Conservation (phyloP, 1,284 basidiomycete genomes). For the Microbotryum scabiosae region DNA sequence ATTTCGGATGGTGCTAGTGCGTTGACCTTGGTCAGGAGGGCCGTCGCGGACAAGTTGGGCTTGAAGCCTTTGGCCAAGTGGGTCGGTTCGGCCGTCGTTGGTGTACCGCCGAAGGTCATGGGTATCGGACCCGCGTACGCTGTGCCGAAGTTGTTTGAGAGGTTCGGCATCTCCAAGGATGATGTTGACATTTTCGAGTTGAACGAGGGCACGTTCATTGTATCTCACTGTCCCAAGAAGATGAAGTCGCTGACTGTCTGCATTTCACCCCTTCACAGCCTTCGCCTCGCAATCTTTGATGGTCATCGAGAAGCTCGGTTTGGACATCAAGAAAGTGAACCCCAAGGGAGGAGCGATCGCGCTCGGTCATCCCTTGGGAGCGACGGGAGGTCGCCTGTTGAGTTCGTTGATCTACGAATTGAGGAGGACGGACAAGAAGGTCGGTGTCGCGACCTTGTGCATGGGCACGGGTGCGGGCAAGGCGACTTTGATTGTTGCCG, state of each 20-base stretch:
- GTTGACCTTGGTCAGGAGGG: constrained; percentile 40
- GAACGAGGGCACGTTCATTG: constrained; percentile 26
- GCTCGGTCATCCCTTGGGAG: constrained; percentile 43
- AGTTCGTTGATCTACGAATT: constrained; percentile 41
- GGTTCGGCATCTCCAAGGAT: constrained; percentile 30
- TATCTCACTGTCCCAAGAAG: not conserved
- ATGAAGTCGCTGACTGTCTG: not conserved
- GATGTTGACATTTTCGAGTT: constrained; percentile 34
- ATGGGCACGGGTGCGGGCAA: constrained; percentile 41
- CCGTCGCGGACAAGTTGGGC: constrained; percentile 42
- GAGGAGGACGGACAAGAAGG: constrained; percentile 39
- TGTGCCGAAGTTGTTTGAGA: constrained; percentile 27
- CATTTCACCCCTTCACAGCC: constrained; percentile 31
- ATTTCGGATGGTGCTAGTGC: constrained; percentile 44
- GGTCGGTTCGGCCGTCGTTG: constrained; percentile 40
- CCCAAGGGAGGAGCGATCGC: constrained; percentile 44
- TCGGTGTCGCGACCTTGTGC: constrained; percentile 41
- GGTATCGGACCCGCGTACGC: constrained; percentile 35
- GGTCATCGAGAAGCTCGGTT: constrained; percentile 40
- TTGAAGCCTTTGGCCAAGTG: constrained; percentile 42
- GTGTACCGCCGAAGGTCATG: constrained; percentile 35
- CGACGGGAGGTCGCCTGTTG: constrained; percentile 42
- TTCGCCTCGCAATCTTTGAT: constrained; percentile 44
- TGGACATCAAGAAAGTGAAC: constrained; percentile 40
- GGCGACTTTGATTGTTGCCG: constrained; percentile 38